Percentiles rank a stretch among this genome's conserved stretches.
phyloP scores from a whole-genome alignment of 208 protist species.

The Trypanosoma congolense region DNA sequence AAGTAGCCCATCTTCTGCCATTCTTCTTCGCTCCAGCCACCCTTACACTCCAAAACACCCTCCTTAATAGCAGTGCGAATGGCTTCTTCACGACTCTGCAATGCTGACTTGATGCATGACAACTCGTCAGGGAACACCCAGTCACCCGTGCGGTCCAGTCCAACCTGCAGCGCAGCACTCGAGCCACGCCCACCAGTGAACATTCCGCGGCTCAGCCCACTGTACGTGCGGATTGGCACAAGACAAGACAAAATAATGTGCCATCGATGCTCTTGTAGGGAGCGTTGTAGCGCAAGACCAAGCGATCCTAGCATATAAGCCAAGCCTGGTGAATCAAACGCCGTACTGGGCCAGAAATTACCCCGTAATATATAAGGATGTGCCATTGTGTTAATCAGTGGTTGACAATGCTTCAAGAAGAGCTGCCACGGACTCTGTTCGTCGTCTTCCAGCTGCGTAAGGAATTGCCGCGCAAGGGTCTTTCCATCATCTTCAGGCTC shows the following conservation, averaged over 20 bases:
- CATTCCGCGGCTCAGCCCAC: constrained; percentile 71
- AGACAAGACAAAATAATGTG: constrained; percentile 80
- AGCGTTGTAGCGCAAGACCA: constrained; percentile 74
- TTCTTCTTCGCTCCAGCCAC: constrained; percentile 14
- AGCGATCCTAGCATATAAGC: constrained; percentile 65
- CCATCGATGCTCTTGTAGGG: constrained; percentile 82
- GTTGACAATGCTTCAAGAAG: constrained; percentile 79
- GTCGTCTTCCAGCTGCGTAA: constrained; percentile 65
- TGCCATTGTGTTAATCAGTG: constrained; percentile 62
- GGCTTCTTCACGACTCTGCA: constrained; percentile 19
- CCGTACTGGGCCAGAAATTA: constrained; percentile 83
- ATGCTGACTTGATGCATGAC: constrained; percentile 23
- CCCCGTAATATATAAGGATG: constrained; percentile 83
- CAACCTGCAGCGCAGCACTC: constrained; percentile 49
- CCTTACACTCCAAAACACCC: constrained; percentile 6
- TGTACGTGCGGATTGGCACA: constrained; percentile 74
- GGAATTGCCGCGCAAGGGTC: constrained; percentile 10
- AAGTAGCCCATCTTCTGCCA: constrained; percentile 12
- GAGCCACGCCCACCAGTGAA: constrained; percentile 75
- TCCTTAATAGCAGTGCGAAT: constrained; percentile 25
- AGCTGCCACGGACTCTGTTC: constrained; percentile 87
- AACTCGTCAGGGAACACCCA: constrained; percentile 42
- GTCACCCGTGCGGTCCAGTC: constrained; percentile 49
- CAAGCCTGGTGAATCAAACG: constrained; percentile 80
- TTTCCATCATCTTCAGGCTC: constrained; percentile 28